These are phyloP conservation scores for Clonostachys rhizophaga DNA, from an alignment of 2,329 filamentous ascomycete genomes.

Conservation along the genomic window DNA sequence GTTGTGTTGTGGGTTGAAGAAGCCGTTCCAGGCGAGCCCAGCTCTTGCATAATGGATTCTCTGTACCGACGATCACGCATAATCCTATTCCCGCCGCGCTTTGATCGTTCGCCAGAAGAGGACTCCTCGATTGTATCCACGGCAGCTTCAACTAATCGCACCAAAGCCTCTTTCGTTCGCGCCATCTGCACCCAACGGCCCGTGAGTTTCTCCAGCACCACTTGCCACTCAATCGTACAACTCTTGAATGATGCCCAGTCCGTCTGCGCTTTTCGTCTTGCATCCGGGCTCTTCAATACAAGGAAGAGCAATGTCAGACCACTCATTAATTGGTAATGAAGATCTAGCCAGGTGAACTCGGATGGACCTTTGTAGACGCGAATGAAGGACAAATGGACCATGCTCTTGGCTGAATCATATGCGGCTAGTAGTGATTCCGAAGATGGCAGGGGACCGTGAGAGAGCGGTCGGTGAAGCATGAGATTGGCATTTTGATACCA, in stretches of 20 bases:
- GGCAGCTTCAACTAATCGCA: constrained; percentile 6
- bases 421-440: constrained; percentile 5
- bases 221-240: constrained; percentile 12
- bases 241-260: constrained; percentile 13
- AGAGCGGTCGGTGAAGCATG: constrained; percentile 10
- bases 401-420: constrained; percentile 9
- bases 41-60: too few species aligned
- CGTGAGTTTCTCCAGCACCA: constrained; percentile 8
- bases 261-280: constrained; percentile 4
- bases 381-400: constrained; percentile 12
- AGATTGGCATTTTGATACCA: constrained; percentile 13
- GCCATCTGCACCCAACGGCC: constrained; percentile 8
- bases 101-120: too few species aligned
- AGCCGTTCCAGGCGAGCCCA: too few species aligned
- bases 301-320: constrained; percentile 13
- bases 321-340: constrained; percentile 14
- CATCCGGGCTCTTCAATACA: constrained; percentile 6
- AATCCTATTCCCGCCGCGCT: too few species aligned
- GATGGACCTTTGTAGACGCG: constrained; percentile 6
- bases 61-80: too few species aligned
- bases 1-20: too few species aligned
- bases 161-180: constrained; percentile 4
- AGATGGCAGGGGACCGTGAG: constrained; percentile 3
- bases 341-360: constrained; percentile 12
- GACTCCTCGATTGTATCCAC: constrained; percentile 4